Percentiles rank a stretch among this genome's conserved stretches.
Evolutionary conservation across 2,329 filamentous ascomycete species (phyloP).

Genomic region (Xylaria sp.): DNA sequence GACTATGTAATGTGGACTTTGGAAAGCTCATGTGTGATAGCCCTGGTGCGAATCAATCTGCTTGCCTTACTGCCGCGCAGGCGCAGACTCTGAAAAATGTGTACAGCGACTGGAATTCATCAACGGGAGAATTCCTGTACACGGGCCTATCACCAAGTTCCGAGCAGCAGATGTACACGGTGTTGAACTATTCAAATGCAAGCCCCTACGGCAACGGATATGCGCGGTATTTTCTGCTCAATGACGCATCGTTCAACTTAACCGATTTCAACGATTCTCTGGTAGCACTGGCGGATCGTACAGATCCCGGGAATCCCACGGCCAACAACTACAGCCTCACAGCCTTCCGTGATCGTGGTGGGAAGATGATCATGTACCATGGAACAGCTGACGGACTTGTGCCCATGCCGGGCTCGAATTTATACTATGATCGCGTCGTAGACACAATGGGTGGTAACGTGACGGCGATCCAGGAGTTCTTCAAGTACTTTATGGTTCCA

Average conservation of each 20-base stretch:
- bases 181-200: conserved; percentile 49
- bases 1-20: conserved; percentile 58
- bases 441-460: conserved; percentile 46
- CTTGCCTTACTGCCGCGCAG: conserved; percentile 58
- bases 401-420: conserved; percentile 51
- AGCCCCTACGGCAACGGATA: conserved; percentile 52
- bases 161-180: conserved; percentile 53
- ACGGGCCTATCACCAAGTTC: conserved; percentile 60
- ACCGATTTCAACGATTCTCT: conserved; percentile 51
- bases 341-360: conserved; percentile 53
- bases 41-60: conserved; percentile 42
- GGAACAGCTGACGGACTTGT: conserved; percentile 57
- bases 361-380: conserved; percentile 61
- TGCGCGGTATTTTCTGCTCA: conserved; percentile 55
- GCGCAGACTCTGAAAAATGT: conserved; percentile 51
- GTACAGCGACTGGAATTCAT: conserved; percentile 46
- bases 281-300: conserved; percentile 47
- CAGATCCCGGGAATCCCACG: conserved; percentile 54
- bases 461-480: conserved; percentile 59
- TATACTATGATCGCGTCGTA: conserved; percentile 51
- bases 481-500: conserved; percentile 63
- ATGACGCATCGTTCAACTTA: conserved; percentile 53
- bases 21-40: conserved; percentile 54
- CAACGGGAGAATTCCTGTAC: conserved; percentile 53
- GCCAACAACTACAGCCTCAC: conserved; percentile 56